These are phyloP conservation scores for Cupressus sempervirens DNA, from an alignment of 75 land plant species.

Conservation along the genomic window DNA sequence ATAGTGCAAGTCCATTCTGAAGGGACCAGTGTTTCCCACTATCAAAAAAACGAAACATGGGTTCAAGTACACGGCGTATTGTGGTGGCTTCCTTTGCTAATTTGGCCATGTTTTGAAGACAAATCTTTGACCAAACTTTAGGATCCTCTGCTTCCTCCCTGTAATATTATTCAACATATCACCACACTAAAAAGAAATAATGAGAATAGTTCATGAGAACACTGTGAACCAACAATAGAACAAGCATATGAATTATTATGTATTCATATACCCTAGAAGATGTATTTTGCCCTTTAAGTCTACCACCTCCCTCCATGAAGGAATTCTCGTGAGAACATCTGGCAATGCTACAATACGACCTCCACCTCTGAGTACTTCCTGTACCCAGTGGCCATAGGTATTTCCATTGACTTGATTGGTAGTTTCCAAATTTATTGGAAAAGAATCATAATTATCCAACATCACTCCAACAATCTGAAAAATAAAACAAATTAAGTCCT, in stretches of 20 bases:
- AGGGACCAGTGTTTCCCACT: constrained; percentile 63
- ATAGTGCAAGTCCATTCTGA: constrained; percentile 62
- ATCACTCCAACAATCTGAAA: constrained; percentile 75
- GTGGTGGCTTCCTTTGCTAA: constrained; percentile 93
- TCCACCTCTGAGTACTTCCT: constrained; percentile 66
- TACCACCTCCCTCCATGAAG: constrained; percentile 48
- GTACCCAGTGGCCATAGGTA: constrained; percentile 48
- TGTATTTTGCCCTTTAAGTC: constrained; percentile 54
- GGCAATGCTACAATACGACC: constrained; percentile 45
- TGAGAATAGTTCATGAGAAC: background rate
- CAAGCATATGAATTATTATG: constrained; percentile 2
- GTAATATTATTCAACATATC: background rate
- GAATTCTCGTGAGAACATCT: constrained; percentile 44
- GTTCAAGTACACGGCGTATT: constrained; percentile 75
- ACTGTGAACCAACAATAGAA: background rate
- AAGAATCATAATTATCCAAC: constrained; percentile 68
- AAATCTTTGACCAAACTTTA: constrained; percentile 74
- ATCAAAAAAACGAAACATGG: constrained; percentile 88
- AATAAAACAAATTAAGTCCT: background rate
- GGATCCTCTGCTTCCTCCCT: constrained; percentile 73
- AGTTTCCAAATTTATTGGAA: constrained; percentile 25
- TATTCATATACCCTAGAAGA: constrained; percentile 50
- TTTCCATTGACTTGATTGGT: constrained; percentile 1
- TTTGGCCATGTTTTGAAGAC: constrained; percentile 87
- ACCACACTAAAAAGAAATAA: background rate